Evolutionary conservation across 1,284 basidiomycete species (phyloP).

Genomic region (Ceraceosorus bombacis): DNA sequence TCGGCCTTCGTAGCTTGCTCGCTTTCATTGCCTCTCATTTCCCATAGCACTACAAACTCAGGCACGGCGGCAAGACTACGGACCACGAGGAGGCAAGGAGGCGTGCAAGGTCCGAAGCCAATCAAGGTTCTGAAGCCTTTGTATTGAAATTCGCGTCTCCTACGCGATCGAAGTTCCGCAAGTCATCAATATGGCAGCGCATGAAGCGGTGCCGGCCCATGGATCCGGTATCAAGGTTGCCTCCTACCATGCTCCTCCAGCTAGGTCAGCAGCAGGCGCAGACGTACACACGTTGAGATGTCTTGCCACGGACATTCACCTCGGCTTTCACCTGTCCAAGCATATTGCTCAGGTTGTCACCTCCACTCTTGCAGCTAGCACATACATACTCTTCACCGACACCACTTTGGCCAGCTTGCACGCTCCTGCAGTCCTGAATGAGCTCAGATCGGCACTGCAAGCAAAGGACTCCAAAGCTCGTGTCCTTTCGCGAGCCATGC

Average conservation of each 20-base stretch:
- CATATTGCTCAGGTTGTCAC: constrained; percentile 61
- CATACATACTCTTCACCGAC: constrained; percentile 90
- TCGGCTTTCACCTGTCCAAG: constrained; percentile 45
- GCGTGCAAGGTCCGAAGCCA: no score
- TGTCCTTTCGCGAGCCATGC: constrained; percentile 70
- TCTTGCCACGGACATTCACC: constrained; percentile 41
- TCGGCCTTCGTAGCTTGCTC: no score
- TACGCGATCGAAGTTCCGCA: no score
- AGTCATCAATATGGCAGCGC: no score
- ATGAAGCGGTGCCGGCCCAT: no score
- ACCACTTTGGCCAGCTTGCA: constrained; percentile 75
- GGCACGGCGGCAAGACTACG: no score
- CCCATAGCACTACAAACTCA: no score
- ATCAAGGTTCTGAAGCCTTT: no score
- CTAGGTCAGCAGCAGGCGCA: constrained; percentile 31
- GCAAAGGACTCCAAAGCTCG: constrained; percentile 51
- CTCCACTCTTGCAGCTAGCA: constrained; percentile 67
- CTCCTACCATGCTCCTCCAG: constrained; percentile 44
- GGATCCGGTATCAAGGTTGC: constrained; percentile 29
- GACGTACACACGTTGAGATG: constrained; percentile 41
- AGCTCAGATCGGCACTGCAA: constrained; percentile 56
- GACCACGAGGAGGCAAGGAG: no score
- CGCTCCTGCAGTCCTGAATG: constrained; percentile 61
- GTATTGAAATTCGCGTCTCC: no score
- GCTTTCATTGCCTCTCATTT: no score